A percentile compares a stretch with the other conserved stretches of the same genome.
These are phyloP conservation scores for Paspalum notatum DNA, from an alignment of 176 grass and related monocot genomes.

Conservation along the genomic window DNA sequence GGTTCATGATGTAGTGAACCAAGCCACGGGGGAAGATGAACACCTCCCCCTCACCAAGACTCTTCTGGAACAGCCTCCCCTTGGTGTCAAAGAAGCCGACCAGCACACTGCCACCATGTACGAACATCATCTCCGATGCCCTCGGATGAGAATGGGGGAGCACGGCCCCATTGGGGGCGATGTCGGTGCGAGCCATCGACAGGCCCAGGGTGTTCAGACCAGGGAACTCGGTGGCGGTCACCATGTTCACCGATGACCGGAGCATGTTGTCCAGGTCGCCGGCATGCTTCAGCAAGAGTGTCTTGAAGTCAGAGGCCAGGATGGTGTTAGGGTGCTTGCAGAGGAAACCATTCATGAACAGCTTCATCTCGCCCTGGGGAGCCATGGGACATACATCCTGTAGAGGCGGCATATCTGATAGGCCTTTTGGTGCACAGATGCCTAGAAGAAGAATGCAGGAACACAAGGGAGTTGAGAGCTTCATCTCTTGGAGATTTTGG, in stretches of 20 bases:
- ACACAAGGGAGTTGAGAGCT: background rate
- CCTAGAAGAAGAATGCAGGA: constrained; percentile 24
- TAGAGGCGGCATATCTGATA: constrained; percentile 46
- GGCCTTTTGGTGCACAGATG: constrained; percentile 4
- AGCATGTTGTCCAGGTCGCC: constrained; percentile 41
- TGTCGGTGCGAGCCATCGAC: constrained; percentile 43
- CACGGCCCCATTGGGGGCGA: constrained; percentile 35
- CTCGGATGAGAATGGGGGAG: constrained; percentile 64
- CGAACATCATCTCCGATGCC: constrained; percentile 57
- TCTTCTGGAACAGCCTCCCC: constrained; percentile 55
- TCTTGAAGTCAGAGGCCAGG: constrained; percentile 63
- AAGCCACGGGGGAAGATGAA: constrained; percentile 55
- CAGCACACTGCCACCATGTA: constrained; percentile 36
- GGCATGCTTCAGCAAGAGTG: constrained; percentile 47
- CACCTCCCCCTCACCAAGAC: constrained; percentile 45
- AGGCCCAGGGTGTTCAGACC: constrained; percentile 68
- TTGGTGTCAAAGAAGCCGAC: constrained; percentile 58
- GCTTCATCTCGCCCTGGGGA: constrained; percentile 35
- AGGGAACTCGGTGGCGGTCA: constrained; percentile 57
- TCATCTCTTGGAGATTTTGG: constrained; percentile 43
- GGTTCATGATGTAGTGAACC: constrained; percentile 56
- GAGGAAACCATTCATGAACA: constrained; percentile 60
- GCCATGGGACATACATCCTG: constrained; percentile 64
- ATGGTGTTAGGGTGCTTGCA: constrained; percentile 58
- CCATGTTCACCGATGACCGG: constrained; percentile 48